phyloP scores from a whole-genome alignment of 306 rosid genomes.

The Pachyrhizus erosus region DNA sequence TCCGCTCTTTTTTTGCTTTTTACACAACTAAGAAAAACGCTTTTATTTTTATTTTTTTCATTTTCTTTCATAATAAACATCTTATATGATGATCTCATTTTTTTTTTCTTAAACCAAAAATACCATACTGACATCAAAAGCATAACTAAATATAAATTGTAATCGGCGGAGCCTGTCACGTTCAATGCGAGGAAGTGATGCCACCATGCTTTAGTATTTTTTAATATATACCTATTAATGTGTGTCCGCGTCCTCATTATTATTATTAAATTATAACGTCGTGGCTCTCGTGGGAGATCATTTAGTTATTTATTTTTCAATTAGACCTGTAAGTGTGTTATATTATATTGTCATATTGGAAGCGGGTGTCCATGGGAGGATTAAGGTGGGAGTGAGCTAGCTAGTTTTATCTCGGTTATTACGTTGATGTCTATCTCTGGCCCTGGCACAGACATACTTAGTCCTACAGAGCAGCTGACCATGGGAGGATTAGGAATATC shows the following conservation, averaged over 20 bases:
- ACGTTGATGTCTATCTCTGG: background rate
- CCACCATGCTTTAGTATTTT: background rate
- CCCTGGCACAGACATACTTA: background rate
- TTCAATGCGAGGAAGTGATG: conserved; percentile 6
- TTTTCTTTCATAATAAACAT: no score
- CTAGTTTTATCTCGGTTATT: background rate
- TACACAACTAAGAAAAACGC: no score
- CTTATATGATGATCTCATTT: no score
- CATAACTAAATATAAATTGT: no score
- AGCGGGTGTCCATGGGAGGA: no score
- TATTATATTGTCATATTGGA: background rate
- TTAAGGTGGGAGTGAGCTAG: background rate
- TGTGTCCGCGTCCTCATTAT: background rate
- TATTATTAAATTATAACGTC: background rate
- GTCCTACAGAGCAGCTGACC: background rate
- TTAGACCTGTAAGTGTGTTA: no score
- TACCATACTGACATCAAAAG: no score
- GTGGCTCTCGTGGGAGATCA: conserved; percentile 47
- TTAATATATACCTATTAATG: background rate
- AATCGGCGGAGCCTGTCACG: background rate
- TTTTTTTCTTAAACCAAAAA: no score
- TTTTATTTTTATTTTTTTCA: no score
- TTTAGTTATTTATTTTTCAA: no score
- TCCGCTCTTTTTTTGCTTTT: no score
- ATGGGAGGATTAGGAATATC: background rate